A percentile compares a stretch with the other conserved stretches of the same genome.
These are phyloP conservation scores for Penicillium canariense DNA, from an alignment of 495 filamentous ascomycete species.

Conservation along the genomic window DNA sequence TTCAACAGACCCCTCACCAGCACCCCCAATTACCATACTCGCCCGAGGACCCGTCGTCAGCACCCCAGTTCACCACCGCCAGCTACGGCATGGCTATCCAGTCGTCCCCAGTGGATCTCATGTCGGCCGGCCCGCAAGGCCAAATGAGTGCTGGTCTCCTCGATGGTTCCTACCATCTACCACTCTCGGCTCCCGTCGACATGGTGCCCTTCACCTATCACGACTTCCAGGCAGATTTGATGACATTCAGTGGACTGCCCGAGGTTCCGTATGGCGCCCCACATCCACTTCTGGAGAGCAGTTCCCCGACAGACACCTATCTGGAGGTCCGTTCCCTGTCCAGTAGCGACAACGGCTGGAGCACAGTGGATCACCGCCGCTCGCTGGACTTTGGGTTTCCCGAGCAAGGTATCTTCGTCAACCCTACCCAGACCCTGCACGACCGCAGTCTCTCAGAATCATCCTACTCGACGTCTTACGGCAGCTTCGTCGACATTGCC, in stretches of 20 bases:
- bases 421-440: conserved; percentile 82
- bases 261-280: conserved; percentile 49
- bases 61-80: conserved; percentile 45
- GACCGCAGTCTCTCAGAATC: conserved; percentile 81
- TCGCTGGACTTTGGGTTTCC: conserved; percentile 53
- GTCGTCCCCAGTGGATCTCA: conserved; percentile 65
- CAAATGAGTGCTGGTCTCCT: conserved; percentile 63
- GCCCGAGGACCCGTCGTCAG: conserved; percentile 49
- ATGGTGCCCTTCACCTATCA: conserved; percentile 72
- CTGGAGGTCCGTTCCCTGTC: conserved; percentile 82
- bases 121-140: conserved; percentile 61
- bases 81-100: conserved; percentile 52
- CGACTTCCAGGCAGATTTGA: conserved; percentile 61
- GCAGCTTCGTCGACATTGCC: conserved; percentile 78
- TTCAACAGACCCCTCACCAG: conserved; percentile 39
- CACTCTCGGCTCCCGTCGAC: conserved; percentile 63
- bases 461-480: conserved; percentile 69
- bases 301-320: conserved; percentile 79
- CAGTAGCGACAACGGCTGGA: conserved; percentile 83
- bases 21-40: conserved; percentile 46
- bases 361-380: conserved; percentile 62
- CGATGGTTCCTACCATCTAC: conserved; percentile 60
- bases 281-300: conserved; percentile 57
- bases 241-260: conserved; percentile 57
- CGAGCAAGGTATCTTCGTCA: conserved; percentile 67